phyloP scores from a whole-genome alignment of 768 basidiomycete species.

The Austroboletus festivus region DNA sequence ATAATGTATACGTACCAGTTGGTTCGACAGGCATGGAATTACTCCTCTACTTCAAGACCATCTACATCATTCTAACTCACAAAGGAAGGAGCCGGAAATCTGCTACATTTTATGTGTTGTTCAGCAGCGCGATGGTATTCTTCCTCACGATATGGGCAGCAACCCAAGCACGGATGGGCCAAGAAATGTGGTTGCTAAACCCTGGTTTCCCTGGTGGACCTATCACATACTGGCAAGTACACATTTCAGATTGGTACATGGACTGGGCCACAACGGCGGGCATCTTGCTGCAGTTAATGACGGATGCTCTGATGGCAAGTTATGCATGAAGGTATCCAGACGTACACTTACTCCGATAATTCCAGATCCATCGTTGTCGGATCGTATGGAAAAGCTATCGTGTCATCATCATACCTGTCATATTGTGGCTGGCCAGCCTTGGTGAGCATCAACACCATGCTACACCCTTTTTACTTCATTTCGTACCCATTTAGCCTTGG shows the following conservation, averaged over 20 bases:
- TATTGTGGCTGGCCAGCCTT: too few species aligned
- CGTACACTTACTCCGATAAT: too few species aligned
- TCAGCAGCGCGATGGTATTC: constrained; percentile 27
- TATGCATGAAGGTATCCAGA: too few species aligned
- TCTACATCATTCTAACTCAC: constrained; percentile 7
- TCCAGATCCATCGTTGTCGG: too few species aligned
- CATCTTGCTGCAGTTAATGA: constrained; percentile 32
- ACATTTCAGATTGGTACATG: constrained; percentile 27
- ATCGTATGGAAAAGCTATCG: too few species aligned
- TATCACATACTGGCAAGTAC: constrained; percentile 25
- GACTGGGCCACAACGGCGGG: constrained; percentile 26
- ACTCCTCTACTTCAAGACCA: constrained; percentile 24
- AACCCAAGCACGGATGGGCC: constrained; percentile 19
- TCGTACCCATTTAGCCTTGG: too few species aligned
- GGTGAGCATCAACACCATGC: too few species aligned
- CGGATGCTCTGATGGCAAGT: too few species aligned
- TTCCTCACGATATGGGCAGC: constrained; percentile 31
- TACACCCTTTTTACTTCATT: too few species aligned
- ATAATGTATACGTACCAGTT: neutral
- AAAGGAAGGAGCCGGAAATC: constrained; percentile 7
- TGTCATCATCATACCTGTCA: too few species aligned
- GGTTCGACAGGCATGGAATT: constrained; percentile 21
- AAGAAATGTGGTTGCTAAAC: constrained; percentile 37
- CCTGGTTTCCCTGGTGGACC: constrained; percentile 34
- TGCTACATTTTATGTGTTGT: constrained; percentile 19